Conservation (phyloP, 108 stramenopile species). For the Poteriospumella lacustris region DNA sequence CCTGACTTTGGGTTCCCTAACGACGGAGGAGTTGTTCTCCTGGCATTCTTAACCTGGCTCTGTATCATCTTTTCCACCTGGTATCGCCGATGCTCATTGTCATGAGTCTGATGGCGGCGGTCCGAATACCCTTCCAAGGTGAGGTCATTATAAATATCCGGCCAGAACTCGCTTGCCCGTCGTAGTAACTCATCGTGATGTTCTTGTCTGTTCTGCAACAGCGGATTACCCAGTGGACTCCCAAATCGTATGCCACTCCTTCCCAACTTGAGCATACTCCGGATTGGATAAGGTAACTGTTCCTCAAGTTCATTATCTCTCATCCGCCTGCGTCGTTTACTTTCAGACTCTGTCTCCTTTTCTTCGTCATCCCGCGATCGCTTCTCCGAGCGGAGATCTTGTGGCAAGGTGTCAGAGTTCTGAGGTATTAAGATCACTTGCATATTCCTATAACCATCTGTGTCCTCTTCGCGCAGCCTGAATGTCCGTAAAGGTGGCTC, state of each 20-base stretch:
- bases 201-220: constrained; percentile 7
- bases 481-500: constrained; percentile 6
- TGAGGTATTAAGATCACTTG: constrained; percentile 8
- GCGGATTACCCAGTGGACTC: constrained; percentile 6
- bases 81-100: constrained; percentile 6
- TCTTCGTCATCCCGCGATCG: background rate
- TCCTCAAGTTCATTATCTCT: constrained; percentile 8
- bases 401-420: constrained; percentile 6
- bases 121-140: constrained; percentile 6
- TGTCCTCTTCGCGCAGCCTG: constrained; percentile 5
- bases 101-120: constrained; percentile 5
- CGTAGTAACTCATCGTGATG: constrained; percentile 7
- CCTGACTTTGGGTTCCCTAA: constrained; percentile 2
- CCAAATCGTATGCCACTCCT: constrained; percentile 6
- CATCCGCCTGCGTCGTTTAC: constrained; percentile 1
- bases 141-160: constrained; percentile 8
- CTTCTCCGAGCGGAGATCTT: constrained; percentile 6
- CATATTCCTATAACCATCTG: constrained; percentile 3
- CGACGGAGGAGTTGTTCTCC: background rate
- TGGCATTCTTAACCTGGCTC: constrained; percentile 6
- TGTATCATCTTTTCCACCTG: constrained; percentile 7
- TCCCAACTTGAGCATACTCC: constrained; percentile 2
- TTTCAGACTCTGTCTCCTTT: background rate
- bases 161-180: constrained; percentile 5
- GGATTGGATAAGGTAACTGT: constrained; percentile 7